Conservation (phyloP, 2,329 filamentous ascomycete genomes). For the Teratosphaeria pseudoeucalypti region DNA sequence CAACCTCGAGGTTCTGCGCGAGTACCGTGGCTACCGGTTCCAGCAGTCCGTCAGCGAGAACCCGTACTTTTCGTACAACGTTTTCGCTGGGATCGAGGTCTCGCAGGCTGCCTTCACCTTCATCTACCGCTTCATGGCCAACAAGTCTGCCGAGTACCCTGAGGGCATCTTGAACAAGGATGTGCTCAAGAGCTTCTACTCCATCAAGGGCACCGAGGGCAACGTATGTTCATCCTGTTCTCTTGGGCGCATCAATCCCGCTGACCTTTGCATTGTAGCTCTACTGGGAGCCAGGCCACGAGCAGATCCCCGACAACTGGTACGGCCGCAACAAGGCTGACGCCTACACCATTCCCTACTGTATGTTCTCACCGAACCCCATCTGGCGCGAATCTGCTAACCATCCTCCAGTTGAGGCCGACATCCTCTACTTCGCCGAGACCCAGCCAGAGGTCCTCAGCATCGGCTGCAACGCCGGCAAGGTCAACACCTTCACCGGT, state of each 20-base stretch:
- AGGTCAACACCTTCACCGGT: slow-evolving; percentile 23
- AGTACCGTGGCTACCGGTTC: slow-evolving; percentile 20
- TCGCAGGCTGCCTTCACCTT: slow-evolving; percentile 23
- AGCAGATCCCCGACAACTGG: slow-evolving; percentile 19
- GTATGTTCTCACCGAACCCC: slow-evolving; percentile 3
- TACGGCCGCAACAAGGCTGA: slow-evolving; percentile 16
- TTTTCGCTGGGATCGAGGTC: slow-evolving; percentile 20
- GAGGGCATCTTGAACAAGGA: slow-evolving; percentile 27
- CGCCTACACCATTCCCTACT: slow-evolving; percentile 16
- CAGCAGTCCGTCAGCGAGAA: slow-evolving; percentile 21
- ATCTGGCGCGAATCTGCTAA: background rate
- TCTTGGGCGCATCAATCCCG: background rate
- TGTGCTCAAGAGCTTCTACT: slow-evolving; percentile 31
- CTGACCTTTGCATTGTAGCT: slow-evolving; percentile 8
- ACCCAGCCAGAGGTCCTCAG: slow-evolving; percentile 18
- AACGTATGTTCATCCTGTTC: slow-evolving; percentile 6
- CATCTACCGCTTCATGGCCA: slow-evolving; percentile 31
- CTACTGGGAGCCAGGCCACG: slow-evolving; percentile 18
- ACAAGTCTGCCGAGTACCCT: slow-evolving; percentile 30
- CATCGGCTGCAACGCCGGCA: slow-evolving; percentile 29
- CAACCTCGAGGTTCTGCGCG: slow-evolving; percentile 20
- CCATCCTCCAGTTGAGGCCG: slow-evolving; percentile 10
- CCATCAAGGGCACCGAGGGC: slow-evolving; percentile 25
- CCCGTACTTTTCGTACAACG: slow-evolving; percentile 14
- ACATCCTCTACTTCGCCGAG: slow-evolving; percentile 19